phyloP scores from a whole-genome alignment of 768 basidiomycete genomes.

The Auriscalpium vulgare region DNA sequence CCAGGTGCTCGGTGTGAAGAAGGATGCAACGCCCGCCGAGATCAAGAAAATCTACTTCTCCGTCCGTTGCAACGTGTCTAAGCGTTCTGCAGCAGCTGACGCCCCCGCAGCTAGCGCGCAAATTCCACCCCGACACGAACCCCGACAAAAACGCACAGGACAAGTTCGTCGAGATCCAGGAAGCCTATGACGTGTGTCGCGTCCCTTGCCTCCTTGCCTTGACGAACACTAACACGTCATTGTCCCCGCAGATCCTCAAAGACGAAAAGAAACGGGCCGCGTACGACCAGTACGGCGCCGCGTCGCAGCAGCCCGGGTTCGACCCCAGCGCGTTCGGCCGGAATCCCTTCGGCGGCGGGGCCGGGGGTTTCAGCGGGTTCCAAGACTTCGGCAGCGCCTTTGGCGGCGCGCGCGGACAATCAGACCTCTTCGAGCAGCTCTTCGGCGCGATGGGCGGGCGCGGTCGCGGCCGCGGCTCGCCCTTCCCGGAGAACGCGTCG shows the following conservation, averaged over 20 bases:
- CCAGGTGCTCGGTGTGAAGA: constrained; percentile 78
- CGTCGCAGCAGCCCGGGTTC: constrained; percentile 91
- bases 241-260: constrained; percentile 62
- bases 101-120: constrained; percentile 81
- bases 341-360: constrained; percentile 18
- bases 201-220: constrained; percentile 3
- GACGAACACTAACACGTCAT: neutral
- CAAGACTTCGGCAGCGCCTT: constrained; percentile 60
- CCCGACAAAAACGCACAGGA: constrained; percentile 85
- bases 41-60: constrained; percentile 98
- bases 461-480: constrained; percentile 33
- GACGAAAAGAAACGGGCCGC: constrained; percentile 89
- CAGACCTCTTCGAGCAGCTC: constrained; percentile 79
- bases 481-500: constrained; percentile 36
- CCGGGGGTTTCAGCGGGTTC: constrained; percentile 62
- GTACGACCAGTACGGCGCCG: constrained; percentile 88
- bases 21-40: constrained; percentile 75
- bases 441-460: constrained; percentile 64
- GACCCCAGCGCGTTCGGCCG: constrained; percentile 74
- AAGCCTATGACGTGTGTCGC: constrained; percentile 84
- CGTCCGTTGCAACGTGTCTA: constrained; percentile 39
- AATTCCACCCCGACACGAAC: constrained; percentile 97
- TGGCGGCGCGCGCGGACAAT: constrained; percentile 33
- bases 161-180: constrained; percentile 94
- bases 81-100: constrained; percentile 12